Evolutionary conservation across 2,329 filamentous ascomycete genomes (phyloP).

Genomic region (Penicillium sp.): DNA sequence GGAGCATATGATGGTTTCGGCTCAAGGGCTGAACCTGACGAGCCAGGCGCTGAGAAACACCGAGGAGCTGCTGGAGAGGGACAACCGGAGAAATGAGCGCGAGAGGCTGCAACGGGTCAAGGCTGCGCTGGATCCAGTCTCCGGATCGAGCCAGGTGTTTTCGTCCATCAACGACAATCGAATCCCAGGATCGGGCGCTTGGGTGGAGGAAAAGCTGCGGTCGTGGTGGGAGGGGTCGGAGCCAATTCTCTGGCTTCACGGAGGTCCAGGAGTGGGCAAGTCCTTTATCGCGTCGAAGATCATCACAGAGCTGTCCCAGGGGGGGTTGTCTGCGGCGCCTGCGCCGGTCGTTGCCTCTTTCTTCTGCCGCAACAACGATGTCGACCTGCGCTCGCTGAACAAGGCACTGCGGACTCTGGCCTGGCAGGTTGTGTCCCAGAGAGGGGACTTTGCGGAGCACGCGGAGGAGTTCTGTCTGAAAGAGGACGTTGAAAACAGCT

Average conservation of each 20-base stretch:
- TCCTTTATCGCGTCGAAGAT: constrained; percentile 22
- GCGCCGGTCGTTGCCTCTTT: constrained; percentile 17
- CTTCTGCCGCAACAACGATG: constrained; percentile 23
- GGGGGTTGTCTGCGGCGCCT: not conserved
- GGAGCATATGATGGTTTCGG: constrained; percentile 20
- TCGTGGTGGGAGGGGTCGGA: constrained; percentile 6
- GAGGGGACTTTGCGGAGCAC: constrained; percentile 7
- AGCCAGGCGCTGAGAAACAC: constrained; percentile 5
- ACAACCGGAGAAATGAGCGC: not conserved
- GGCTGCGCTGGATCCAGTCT: not conserved
- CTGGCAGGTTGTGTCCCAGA: constrained; percentile 16
- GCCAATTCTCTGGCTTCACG: constrained; percentile 23
- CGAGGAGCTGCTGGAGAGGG: not conserved
- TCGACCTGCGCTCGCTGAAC: constrained; percentile 21
- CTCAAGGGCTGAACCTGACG: constrained; percentile 14
- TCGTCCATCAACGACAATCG: not conserved
- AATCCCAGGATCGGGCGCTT: not conserved
- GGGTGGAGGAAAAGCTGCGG: not conserved
- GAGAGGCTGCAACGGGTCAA: not conserved
- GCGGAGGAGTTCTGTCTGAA: constrained; percentile 13
- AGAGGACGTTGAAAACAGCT: constrained; percentile 6
- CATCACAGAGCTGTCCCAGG: constrained; percentile 7
- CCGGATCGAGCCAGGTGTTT: not conserved
- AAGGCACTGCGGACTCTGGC: constrained; percentile 20
- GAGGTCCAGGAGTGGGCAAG: constrained; percentile 21